Evolutionary conservation across 83 land plant species (phyloP).

Genomic region (Thuja plicata): DNA sequence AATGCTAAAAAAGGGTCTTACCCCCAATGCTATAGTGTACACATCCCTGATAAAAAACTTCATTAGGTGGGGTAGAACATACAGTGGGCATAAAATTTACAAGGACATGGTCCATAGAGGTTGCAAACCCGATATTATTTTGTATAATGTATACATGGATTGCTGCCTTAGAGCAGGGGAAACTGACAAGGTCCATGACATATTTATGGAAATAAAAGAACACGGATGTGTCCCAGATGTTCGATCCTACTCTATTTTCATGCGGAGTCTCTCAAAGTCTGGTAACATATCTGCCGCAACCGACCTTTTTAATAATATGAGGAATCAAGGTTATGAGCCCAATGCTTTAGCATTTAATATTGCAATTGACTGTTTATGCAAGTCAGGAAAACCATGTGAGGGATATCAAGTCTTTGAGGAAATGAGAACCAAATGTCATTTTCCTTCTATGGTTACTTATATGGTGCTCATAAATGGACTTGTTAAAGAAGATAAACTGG

Average conservation of each 20-base stretch:
- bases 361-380: constrained; percentile 68
- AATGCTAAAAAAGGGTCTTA: constrained; percentile 48
- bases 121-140: constrained; percentile 51
- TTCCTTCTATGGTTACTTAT: constrained; percentile 54
- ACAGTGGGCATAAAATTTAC: constrained; percentile 60
- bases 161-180: constrained; percentile 66
- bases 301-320: constrained; percentile 52
- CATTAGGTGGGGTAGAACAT: constrained; percentile 51
- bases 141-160: constrained; percentile 71
- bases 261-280: constrained; percentile 57
- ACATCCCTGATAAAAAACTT: constrained; percentile 55
- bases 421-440: constrained; percentile 51
- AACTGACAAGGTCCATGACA: constrained; percentile 43
- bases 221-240: constrained; percentile 49
- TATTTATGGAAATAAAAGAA: constrained; percentile 61
- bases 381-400: constrained; percentile 60
- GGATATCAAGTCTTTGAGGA: constrained; percentile 77
- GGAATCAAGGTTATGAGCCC: constrained; percentile 57
- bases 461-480: constrained; percentile 68
- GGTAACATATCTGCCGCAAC: constrained; percentile 53
- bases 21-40: constrained; percentile 50
- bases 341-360: constrained; percentile 56
- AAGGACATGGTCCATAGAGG: constrained; percentile 50
- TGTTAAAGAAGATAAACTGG: constrained; percentile 60
- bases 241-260: constrained; percentile 54